phyloP scores from a whole-genome alignment of 1,284 basidiomycete species.

The Exobasidium cylindrosporum region DNA sequence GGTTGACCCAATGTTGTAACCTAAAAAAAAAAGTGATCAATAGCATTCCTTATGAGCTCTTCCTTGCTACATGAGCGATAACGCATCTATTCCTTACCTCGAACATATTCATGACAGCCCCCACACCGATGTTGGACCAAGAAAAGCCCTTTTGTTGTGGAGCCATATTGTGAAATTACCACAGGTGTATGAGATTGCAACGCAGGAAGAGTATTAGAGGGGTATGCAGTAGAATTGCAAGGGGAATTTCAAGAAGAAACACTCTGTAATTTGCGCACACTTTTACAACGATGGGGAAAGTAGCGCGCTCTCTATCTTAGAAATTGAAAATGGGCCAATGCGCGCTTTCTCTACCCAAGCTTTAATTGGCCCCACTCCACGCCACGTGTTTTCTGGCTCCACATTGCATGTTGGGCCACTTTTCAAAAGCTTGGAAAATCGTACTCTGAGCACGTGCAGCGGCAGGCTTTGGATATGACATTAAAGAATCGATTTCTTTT shows the following conservation, averaged over 20 bases:
- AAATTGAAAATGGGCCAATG: too few relatives aligned
- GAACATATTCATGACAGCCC: conserved; percentile 70
- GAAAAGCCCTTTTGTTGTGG: conserved; percentile 74
- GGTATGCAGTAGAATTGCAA: not conserved
- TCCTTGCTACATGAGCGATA: too few relatives aligned
- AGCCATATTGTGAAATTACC: conserved; percentile 56
- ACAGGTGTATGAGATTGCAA: not conserved
- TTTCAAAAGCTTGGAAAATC: too few relatives aligned
- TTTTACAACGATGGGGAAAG: too few relatives aligned
- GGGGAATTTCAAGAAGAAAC: not conserved
- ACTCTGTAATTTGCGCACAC: too few relatives aligned
- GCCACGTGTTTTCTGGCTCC: not conserved
- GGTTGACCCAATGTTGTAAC: conserved; percentile 98
- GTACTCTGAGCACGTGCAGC: too few relatives aligned
- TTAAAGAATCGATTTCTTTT: too few relatives aligned
- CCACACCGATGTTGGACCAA: conserved; percentile 99
- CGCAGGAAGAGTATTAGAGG: not conserved
- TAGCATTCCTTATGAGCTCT: too few relatives aligned
- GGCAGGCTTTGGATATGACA: too few relatives aligned
- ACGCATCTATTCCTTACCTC: conserved; percentile 52
- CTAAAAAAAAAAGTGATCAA: conserved; percentile 51
- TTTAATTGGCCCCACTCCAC: not conserved
- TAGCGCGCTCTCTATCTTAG: too few relatives aligned
- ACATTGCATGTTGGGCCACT: too few relatives aligned
- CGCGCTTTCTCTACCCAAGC: not conserved